phyloP scores from a whole-genome alignment of 2,329 filamentous ascomycete genomes.

The Didymella glomerata region DNA sequence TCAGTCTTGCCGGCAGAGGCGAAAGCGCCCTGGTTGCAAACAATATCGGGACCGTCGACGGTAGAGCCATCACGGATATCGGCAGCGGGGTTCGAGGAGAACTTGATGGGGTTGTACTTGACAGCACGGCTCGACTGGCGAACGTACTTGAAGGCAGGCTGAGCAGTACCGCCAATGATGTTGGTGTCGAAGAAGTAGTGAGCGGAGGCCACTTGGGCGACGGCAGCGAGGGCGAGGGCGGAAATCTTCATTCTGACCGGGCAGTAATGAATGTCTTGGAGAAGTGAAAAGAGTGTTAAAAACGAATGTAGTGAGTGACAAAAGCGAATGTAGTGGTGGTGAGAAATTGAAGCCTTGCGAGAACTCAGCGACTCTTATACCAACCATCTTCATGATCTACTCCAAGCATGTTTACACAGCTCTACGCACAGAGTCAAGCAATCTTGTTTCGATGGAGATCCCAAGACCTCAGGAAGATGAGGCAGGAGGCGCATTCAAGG shows the following conservation, averaged over 20 bases:
- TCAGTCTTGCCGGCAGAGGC: constrained; percentile 21
- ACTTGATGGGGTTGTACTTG: constrained; percentile 41
- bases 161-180: constrained; percentile 21
- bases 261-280: constrained; percentile 17
- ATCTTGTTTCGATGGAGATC: constrained; percentile 8
- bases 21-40: constrained; percentile 39
- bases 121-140: constrained; percentile 30
- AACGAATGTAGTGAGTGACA: constrained; percentile 15
- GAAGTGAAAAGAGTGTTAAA: constrained; percentile 15
- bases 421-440: neutral
- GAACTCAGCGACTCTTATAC: constrained; percentile 8
- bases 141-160: constrained; percentile 34
- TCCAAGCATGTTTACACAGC: neutral
- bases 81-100: constrained; percentile 22
- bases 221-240: constrained; percentile 12
- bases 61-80: constrained; percentile 35
- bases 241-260: constrained; percentile 22
- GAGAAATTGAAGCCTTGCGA: neutral
- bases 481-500: constrained; percentile 6
- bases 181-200: constrained; percentile 41
- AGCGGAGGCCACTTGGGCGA: constrained; percentile 30
- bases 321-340: constrained; percentile 17
- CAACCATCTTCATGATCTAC: constrained; percentile 1
- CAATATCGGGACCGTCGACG: constrained; percentile 34
- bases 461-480: constrained; percentile 6